Conservation (phyloP, 1,284 basidiomycete genomes). For the Pseudozyma pruni region DNA sequence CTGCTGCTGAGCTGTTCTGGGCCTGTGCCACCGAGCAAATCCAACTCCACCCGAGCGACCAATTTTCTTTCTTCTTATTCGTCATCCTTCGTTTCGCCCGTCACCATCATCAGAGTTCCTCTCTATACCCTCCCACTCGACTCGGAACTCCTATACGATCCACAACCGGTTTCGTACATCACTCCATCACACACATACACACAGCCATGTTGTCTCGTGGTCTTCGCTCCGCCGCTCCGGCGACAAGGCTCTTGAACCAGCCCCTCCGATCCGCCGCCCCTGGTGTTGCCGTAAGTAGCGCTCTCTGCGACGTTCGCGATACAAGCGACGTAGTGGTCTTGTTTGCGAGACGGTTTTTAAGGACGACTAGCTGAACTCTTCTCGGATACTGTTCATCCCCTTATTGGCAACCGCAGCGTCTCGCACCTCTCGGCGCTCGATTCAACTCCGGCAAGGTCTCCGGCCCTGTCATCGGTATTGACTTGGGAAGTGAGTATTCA, state of each 20-base stretch:
- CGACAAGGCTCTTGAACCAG: conserved; percentile 57
- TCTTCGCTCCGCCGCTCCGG: conserved; percentile 54
- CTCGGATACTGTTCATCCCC: too few relatives aligned
- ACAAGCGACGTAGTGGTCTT: too few relatives aligned
- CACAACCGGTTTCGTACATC: too few relatives aligned
- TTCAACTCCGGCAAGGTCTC: conserved; percentile 61
- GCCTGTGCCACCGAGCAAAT: conserved; percentile 4
- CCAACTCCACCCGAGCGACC: conserved; percentile 35
- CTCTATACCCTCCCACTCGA: conserved; percentile 5
- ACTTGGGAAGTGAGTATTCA: conserved; percentile 63
- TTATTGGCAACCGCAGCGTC: conserved; percentile 27
- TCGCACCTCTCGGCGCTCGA: conserved; percentile 54
- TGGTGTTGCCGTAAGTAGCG: conserved; percentile 51
- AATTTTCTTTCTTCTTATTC: conserved; percentile 22
- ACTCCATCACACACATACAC: conserved; percentile 9
- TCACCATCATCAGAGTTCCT: conserved; percentile 9
- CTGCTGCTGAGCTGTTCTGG: neutral
- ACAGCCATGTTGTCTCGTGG: conserved; percentile 55
- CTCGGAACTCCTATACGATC: neutral
- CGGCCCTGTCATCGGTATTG: conserved; percentile 66
- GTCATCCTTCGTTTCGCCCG: conserved; percentile 5
- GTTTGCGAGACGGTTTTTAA: too few relatives aligned
- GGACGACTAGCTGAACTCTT: too few relatives aligned
- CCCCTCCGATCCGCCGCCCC: conserved; percentile 56
- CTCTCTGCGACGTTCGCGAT: neutral